A percentile compares a stretch with the other conserved stretches of the same genome.
Evolutionary conservation across 192 early-diverging fungal genomes (phyloP).

Genomic region (Phycomyces blakesleeanus): DNA sequence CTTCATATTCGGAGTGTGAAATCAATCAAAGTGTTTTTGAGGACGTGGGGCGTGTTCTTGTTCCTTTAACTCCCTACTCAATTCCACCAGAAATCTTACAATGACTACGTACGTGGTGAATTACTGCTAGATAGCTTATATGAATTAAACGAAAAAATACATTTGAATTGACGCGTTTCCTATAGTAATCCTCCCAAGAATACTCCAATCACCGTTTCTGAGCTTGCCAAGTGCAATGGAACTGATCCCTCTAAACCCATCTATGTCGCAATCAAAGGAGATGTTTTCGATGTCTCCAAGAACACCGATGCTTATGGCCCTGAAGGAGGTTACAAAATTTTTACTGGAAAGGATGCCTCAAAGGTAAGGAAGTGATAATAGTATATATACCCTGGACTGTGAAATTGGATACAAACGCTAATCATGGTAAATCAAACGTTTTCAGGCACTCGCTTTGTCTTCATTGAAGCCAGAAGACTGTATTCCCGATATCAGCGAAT

Average conservation of each 20-base stretch:
- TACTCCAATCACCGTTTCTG: slow-evolving; percentile 47
- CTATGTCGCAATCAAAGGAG: slow-evolving; percentile 83
- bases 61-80: no score
- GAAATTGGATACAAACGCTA: no score
- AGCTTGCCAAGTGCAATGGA: slow-evolving; percentile 65
- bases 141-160: no score
- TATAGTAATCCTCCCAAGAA: slow-evolving; percentile 31
- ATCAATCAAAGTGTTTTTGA: no score
- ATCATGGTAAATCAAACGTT: no score
- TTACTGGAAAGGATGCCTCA: slow-evolving; percentile 81
- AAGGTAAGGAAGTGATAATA: slow-evolving; percentile 49
- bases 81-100: no score
- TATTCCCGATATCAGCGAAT: slow-evolving; percentile 61
- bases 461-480: slow-evolving; percentile 71
- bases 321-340: slow-evolving; percentile 64
- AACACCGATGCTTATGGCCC: slow-evolving; percentile 64
- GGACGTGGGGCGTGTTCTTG: no score
- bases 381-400: background rate
- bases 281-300: slow-evolving; percentile 70
- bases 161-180: background rate
- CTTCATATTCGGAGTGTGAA: no score
- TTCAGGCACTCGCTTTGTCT: slow-evolving; percentile 59
- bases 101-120: no score
- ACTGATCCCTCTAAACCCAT: slow-evolving; percentile 52
- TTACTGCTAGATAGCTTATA: no score